These are phyloP conservation scores for Rhodosporidiobolus odoratus DNA, from an alignment of 768 basidiomycete genomes.

Conservation along the genomic window DNA sequence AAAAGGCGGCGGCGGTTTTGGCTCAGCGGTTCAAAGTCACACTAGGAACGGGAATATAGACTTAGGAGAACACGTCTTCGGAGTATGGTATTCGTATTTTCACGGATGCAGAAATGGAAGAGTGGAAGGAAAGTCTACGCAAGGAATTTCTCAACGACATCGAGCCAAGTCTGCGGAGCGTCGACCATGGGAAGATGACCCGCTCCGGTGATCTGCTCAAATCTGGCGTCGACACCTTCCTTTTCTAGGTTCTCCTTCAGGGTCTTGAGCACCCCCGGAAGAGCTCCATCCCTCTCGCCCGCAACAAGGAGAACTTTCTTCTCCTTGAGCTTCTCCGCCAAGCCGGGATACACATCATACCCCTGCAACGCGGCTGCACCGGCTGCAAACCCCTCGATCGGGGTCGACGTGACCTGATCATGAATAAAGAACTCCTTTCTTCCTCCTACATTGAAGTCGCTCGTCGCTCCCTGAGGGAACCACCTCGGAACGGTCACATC, in stretches of 20 bases:
- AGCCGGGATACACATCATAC: conserved; percentile 43
- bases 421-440: conserved; percentile 36
- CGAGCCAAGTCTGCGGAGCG: conserved; percentile 30
- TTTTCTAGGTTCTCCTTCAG: conserved; percentile 39
- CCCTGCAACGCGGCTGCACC: conserved; percentile 45
- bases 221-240: conserved; percentile 38
- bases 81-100: too few species aligned
- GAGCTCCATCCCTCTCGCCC: conserved; percentile 45
- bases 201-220: conserved; percentile 38
- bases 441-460: conserved; percentile 37
- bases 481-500: conserved; percentile 44
- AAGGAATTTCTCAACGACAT: conserved; percentile 34
- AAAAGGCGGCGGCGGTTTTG: conserved; percentile 3
- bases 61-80: too few species aligned
- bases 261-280: conserved; percentile 42
- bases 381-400: conserved; percentile 43
- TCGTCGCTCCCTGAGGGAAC: conserved; percentile 42
- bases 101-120: neutral
- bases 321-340: conserved; percentile 38
- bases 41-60: conserved; percentile 4
- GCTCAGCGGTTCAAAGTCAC: conserved; percentile 30
- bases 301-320: conserved; percentile 44
- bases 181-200: conserved; percentile 47
- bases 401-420: conserved; percentile 41
- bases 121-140: neutral